Evolutionary conservation across 2,329 filamentous ascomycete species (phyloP).

Genomic region (Colletotrichum tanaceti): DNA sequence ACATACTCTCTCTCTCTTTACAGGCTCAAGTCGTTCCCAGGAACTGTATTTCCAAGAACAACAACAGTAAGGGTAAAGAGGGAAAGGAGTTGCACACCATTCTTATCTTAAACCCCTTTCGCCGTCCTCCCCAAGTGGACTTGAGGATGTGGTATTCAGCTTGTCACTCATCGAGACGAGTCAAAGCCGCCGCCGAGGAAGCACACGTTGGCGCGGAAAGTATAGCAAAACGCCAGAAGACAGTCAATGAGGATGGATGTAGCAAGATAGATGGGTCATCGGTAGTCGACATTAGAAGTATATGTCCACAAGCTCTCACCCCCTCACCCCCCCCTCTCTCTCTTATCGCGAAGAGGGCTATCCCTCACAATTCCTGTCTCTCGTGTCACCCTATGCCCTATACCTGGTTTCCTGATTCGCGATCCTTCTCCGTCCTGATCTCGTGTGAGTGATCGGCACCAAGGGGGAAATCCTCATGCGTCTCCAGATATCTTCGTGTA

Average conservation of each 20-base stretch:
- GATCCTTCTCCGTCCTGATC: neutral
- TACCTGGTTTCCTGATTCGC: neutral
- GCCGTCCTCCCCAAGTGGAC: neutral
- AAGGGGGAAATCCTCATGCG: neutral
- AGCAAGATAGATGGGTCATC: neutral
- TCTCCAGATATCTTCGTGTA: constrained; percentile 32
- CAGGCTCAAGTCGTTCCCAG: too few relatives aligned
- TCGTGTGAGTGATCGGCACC: neutral
- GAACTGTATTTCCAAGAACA: too few relatives aligned
- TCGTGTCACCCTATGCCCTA: neutral
- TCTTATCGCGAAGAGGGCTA: neutral
- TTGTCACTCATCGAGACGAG: too few relatives aligned
- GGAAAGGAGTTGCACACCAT: too few relatives aligned
- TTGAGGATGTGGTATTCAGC: too few relatives aligned
- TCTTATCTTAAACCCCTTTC: too few relatives aligned
- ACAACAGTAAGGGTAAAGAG: too few relatives aligned
- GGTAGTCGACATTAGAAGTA: constrained; percentile 17
- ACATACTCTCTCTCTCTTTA: too few relatives aligned
- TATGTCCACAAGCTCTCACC: constrained; percentile 8
- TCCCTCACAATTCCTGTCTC: neutral
- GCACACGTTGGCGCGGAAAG: neutral
- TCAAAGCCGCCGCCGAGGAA: neutral
- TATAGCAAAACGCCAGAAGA: too few relatives aligned
- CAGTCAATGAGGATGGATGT: neutral
- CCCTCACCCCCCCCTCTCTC: neutral